Conservation (phyloP, 768 basidiomycete species). For the Tubosaeta brunneosetosa region DNA sequence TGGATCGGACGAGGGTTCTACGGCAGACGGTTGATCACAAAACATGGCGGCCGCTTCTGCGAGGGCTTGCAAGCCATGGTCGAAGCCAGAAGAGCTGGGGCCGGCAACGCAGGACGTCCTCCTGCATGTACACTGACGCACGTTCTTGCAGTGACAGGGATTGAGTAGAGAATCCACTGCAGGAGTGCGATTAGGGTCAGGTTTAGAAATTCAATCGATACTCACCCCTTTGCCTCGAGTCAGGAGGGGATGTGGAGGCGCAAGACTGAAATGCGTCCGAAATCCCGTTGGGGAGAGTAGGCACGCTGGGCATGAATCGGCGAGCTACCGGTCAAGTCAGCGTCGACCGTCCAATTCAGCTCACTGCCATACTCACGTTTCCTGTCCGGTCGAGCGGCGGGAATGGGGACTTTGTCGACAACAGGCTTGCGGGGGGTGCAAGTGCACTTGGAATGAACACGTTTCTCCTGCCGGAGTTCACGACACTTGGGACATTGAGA, state of each 20-base stretch:
- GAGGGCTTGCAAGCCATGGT: constrained; percentile 31
- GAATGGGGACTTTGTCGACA: constrained; percentile 30
- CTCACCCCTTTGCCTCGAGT: constrained; percentile 50
- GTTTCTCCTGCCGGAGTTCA: constrained; percentile 73
- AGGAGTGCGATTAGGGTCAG: constrained; percentile 4
- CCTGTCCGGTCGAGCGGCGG: constrained; percentile 29
- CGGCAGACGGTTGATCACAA: constrained; percentile 6
- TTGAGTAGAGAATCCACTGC: constrained; percentile 56
- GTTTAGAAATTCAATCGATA: background rate
- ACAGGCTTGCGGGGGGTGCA: constrained; percentile 45
- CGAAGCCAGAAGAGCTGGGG: constrained; percentile 3
- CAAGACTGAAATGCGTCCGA: constrained; percentile 44
- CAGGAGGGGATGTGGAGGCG: constrained; percentile 29
- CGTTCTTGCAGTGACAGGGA: constrained; percentile 56
- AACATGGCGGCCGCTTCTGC: constrained; percentile 35
- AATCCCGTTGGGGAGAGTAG: constrained; percentile 71
- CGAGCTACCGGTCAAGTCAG: constrained; percentile 39
- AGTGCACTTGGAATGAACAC: constrained; percentile 77
- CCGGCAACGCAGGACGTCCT: constrained; percentile 1
- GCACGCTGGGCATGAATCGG: constrained; percentile 66
- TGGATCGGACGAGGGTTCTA: constrained; percentile 4
- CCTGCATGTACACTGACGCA: constrained; percentile 52
- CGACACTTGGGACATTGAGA: constrained; percentile 88
- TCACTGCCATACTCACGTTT: constrained; percentile 24
- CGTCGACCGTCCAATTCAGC: constrained; percentile 6